Conservation (phyloP, 192 early-diverging fungal genomes). For the Backusella psychrophila region DNA sequence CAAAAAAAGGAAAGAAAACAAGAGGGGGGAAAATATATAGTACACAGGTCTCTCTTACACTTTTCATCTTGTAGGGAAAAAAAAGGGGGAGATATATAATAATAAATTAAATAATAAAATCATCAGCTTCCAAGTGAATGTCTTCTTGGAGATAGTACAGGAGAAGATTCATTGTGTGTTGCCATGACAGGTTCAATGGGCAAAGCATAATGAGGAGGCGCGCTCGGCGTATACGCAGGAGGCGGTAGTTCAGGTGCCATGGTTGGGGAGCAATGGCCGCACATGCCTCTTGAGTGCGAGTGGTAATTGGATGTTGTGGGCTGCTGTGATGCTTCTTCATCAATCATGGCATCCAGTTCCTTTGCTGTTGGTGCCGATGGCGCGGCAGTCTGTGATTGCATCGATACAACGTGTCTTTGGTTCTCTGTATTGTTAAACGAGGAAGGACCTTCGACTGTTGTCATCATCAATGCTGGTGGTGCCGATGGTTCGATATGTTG, state of each 20-base stretch:
- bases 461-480: background rate
- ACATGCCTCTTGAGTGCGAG: background rate
- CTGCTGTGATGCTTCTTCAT: background rate
- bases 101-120: background rate
- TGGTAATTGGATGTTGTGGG: background rate
- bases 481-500: background rate
- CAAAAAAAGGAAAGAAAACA: background rate
- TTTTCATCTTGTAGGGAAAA: background rate
- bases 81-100: background rate
- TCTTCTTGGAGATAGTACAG: background rate
- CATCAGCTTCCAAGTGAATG: background rate
- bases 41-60: background rate
- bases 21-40: background rate
- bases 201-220: slow-evolving; percentile 14
- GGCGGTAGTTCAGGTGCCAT: slow-evolving; percentile 12
- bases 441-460: background rate
- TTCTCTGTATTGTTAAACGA: background rate
- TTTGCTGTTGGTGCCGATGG: slow-evolving; percentile 23
- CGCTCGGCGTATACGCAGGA: slow-evolving; percentile 26
- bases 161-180: background rate
- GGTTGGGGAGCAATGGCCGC: background rate
- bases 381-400: slow-evolving; percentile 1
- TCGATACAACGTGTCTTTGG: background rate
- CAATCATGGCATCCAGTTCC: background rate
- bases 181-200: background rate